These are phyloP conservation scores for Jackrogersella multiformis DNA, from an alignment of 495 filamentous ascomycete genomes.

Conservation along the genomic window DNA sequence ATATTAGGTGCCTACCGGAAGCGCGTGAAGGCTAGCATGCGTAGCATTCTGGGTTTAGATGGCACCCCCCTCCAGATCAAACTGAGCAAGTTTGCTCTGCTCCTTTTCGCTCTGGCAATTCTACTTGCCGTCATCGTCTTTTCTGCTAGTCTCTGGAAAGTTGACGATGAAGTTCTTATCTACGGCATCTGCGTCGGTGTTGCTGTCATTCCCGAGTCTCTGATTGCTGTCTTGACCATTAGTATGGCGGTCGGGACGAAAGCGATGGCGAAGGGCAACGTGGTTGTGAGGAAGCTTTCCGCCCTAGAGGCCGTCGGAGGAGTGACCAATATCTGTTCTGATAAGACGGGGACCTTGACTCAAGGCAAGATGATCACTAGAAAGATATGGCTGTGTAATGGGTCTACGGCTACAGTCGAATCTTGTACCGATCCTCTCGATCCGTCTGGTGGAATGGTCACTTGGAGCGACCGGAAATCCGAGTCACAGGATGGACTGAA, in stretches of 20 bases:
- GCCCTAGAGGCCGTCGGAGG: slow-evolving; percentile 70
- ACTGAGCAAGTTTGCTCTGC: slow-evolving; percentile 72
- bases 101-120: slow-evolving; percentile 74
- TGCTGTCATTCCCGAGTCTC: slow-evolving; percentile 78
- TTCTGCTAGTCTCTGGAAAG: slow-evolving; percentile 66
- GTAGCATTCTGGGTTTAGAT: slow-evolving; percentile 69
- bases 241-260: slow-evolving; percentile 78
- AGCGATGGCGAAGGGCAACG: slow-evolving; percentile 74
- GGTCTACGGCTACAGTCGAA: slow-evolving; percentile 43
- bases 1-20: slow-evolving; percentile 45
- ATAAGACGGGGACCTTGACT: slow-evolving; percentile 73
- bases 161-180: slow-evolving; percentile 70
- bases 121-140: slow-evolving; percentile 76
- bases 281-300: slow-evolving; percentile 73
- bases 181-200: slow-evolving; percentile 73
- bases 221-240: slow-evolving; percentile 80
- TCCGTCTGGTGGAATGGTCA: slow-evolving; percentile 54
- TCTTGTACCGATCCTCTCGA: slow-evolving; percentile 60
- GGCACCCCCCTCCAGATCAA: slow-evolving; percentile 76
- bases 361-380: slow-evolving; percentile 66
- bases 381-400: slow-evolving; percentile 59
- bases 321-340: slow-evolving; percentile 67
- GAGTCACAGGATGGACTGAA: slow-evolving; percentile 14
- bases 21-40: slow-evolving; percentile 48
- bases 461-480: slow-evolving; percentile 42